These are phyloP conservation scores for Paraphaeosphaeria sporulosa DNA, from an alignment of 2,329 filamentous ascomycete species.

Conservation along the genomic window DNA sequence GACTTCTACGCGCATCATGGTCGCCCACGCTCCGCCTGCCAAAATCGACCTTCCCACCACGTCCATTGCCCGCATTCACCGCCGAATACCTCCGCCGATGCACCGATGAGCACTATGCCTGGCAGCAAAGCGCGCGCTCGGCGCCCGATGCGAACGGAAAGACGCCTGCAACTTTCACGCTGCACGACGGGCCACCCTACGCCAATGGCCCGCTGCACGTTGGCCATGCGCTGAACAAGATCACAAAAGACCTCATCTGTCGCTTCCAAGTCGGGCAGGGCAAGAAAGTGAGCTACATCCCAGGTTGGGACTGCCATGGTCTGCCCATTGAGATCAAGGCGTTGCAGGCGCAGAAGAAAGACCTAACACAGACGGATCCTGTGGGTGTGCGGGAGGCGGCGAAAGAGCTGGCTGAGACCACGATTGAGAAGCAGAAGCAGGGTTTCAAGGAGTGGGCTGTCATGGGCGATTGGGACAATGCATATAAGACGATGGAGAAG, in stretches of 20 bases:
- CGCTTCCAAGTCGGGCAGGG: constrained; percentile 82
- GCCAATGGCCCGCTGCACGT: constrained; percentile 92
- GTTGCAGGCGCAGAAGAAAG: constrained; percentile 65
- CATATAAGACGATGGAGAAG: constrained; percentile 81
- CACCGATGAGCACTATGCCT: constrained; percentile 87
- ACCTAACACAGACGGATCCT: constrained; percentile 46
- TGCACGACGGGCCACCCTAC: constrained; percentile 97
- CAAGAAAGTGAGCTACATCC: constrained; percentile 78
- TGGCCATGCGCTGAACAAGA: constrained; percentile 95
- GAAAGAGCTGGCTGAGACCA: constrained; percentile 70
- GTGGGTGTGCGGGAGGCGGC: constrained; percentile 71
- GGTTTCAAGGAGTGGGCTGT: constrained; percentile 77
- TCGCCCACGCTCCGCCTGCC: constrained; percentile 58
- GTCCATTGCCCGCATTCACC: constrained; percentile 44
- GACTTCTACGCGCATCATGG: constrained; percentile 50
- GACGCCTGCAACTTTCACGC: constrained; percentile 70
- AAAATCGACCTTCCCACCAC: constrained; percentile 58
- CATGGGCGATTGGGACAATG: constrained; percentile 80
- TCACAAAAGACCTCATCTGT: constrained; percentile 92
- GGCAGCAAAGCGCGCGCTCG: constrained; percentile 70
- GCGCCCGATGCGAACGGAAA: constrained; percentile 49
- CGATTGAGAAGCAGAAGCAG: constrained; percentile 75
- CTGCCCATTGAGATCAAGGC: constrained; percentile 97
- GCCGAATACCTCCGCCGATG: constrained; percentile 73
- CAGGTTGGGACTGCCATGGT: constrained; percentile 98